Evolutionary conservation across 306 rosid species (phyloP).

Genomic region (Vigna nakashimae): DNA sequence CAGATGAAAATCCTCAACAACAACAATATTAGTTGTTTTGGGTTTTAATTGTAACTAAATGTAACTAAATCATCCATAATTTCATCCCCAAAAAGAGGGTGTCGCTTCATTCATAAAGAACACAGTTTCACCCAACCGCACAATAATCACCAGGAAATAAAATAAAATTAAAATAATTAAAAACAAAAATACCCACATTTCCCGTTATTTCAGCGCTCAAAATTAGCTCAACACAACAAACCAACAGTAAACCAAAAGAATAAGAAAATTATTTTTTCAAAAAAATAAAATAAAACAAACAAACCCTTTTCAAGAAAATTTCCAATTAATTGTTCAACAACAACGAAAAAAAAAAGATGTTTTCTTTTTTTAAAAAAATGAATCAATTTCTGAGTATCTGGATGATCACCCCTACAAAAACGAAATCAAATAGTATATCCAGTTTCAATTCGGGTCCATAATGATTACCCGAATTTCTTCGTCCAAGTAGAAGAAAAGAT

Average conservation of each 20-base stretch:
- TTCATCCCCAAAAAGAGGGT: slow-evolving; percentile 50
- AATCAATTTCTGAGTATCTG: neutral
- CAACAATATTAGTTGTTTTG: neutral
- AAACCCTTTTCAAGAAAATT: slow-evolving; percentile 17
- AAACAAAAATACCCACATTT: slow-evolving; percentile 17
- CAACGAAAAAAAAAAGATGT: neutral
- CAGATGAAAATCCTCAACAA: slow-evolving; percentile 14
- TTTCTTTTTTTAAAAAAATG: too few relatives aligned
- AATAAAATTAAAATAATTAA: neutral
- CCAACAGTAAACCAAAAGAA: neutral
- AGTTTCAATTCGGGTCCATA: neutral
- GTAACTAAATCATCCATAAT: neutral
- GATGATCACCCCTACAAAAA: neutral
- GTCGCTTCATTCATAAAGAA: slow-evolving; percentile 38
- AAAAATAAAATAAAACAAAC: neutral
- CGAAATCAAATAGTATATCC: neutral
- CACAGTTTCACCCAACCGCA: slow-evolving; percentile 32
- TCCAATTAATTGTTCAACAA: neutral
- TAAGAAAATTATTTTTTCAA: neutral
- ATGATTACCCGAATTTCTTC: neutral
- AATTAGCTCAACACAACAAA: slow-evolving; percentile 38
- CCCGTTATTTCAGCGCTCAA: slow-evolving; percentile 54
- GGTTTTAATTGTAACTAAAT: neutral
- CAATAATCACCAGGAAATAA: slow-evolving; percentile 22
- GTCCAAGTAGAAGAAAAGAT: neutral